Evolutionary conservation across 2,329 filamentous ascomycete genomes (phyloP), one percentile per base, ranked within the genome.

Genomic region (Bipolaris gigantea): DNA sequence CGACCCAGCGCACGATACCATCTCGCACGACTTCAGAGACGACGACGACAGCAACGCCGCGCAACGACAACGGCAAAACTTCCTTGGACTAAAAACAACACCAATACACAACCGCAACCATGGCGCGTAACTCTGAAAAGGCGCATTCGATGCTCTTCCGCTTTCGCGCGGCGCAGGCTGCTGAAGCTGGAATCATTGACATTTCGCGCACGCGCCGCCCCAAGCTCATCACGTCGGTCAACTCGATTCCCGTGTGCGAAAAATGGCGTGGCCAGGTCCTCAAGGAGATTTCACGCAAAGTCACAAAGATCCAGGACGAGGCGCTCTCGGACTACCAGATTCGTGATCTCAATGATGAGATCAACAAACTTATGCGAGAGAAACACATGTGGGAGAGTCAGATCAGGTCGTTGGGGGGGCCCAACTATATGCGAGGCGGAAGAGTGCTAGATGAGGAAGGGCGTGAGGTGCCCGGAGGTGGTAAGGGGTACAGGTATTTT

Each of bases 131-230:
- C 77, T 93, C 90, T 41, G 93, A 97, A 83, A 99, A 97, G 77
- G 93, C 94, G 70, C 94, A 99, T 81, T 97, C 92, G 43, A 99
- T 99, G 93, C 93, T 99, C 76, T 99, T 97, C 81, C 93, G 94
- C 82, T 99, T 99, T 82, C 91, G 94, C 75, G 94, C 96, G 72
- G 90, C 93, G 67, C 94, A 97, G 84, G 93, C 93, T 63, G 91
- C 92, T 61, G 92, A 97, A 78, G 84, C 97, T 43, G 93, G 93
- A 71, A 97, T 97, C 76, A 90, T 99, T 77, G 93, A 97, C 80
- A 89, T 89, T 25, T 89, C 91, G 55, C 90, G 92, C 58, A 89
- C 91, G 8, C 90, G 92, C 10, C 91, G 94, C 2, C 94, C 94
- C 48, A 95, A 93, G 76, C 84, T 88, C 61, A 97, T 97, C 75